phyloP scores from a whole-genome alignment of 495 filamentous ascomycete genomes.

The Neurospora sp. region DNA sequence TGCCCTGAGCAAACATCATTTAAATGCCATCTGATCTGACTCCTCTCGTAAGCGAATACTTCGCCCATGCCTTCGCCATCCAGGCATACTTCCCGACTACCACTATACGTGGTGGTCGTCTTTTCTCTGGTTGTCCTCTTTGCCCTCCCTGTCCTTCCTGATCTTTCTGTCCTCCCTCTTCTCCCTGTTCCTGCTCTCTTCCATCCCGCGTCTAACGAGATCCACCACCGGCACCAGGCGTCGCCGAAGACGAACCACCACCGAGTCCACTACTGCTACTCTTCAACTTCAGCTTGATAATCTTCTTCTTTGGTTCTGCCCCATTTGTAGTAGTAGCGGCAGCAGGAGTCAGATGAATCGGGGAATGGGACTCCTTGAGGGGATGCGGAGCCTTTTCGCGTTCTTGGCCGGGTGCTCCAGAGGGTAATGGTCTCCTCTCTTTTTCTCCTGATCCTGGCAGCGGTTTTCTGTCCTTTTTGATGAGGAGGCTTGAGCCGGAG shows the following conservation, averaged over 20 bases:
- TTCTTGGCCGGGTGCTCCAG: neutral
- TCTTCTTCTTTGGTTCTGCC: slow-evolving; percentile 9
- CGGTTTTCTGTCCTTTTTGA: neutral
- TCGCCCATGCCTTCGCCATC: neutral
- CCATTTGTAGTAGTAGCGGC: neutral
- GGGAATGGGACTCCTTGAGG: neutral
- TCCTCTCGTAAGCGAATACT: neutral
- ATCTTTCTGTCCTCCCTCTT: neutral
- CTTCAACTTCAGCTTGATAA: slow-evolving; percentile 32
- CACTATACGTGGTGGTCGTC: neutral
- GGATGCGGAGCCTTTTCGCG: neutral
- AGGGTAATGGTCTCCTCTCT: slow-evolving; percentile 1
- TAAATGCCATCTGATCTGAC: neutral
- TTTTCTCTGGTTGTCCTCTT: neutral
- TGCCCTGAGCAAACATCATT: neutral
- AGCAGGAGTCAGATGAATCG: neutral
- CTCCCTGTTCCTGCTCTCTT: neutral
- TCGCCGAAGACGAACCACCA: neutral
- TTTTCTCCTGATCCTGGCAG: neutral
- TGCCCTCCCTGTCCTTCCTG: neutral
- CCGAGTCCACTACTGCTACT: neutral
- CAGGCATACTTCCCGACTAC: neutral
- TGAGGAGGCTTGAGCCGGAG: neutral
- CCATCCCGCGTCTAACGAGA: neutral
- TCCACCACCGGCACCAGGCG: neutral